Evolutionary conservation across 768 basidiomycete species (phyloP), one percentile per base, ranked within the genome.

Genomic region (Termitomyces sp.): DNA sequence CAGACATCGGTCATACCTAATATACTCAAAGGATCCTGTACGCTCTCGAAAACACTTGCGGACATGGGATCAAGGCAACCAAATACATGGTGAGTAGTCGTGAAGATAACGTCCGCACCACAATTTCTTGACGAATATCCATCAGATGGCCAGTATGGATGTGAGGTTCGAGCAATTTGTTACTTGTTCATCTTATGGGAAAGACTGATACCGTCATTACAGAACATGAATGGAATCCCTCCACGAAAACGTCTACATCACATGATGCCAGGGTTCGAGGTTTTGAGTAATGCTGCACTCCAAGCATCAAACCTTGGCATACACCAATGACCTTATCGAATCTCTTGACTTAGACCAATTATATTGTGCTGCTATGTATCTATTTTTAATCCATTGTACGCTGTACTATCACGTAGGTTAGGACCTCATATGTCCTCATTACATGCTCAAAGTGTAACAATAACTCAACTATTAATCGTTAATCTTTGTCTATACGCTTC

Each of bases 171-270:
- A 49, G 41, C 60, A 50, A 57, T 58, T n/a, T 63, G 59, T 56
- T 61, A 22, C 47, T 44, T 51, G 42, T 45, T 58, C 54, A 51
- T n/a, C 48, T 53, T 53, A 41, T 45, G 59, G 51, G 58, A 64
- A 57, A 66, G 50, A 58, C 57, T 59, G 41, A 60, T 51, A 59
- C 59, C 37, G 6, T 52, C 58, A 26, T 43, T 71, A 46, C 73
- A 82, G 70, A 81, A 83, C 59, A 72, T 83, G 59, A 67, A 79
- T 56, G 74, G 72, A 41, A 64, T 83, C 42, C 80, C 78, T 45
- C 82, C 84, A 17, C 76, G 85, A 64, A 86, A 87, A 69, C 80
- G 85, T 53, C 70, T 78, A 21, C 85, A 86, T 67, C 83, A 85
- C 65, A 79, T 85, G 75, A 81, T 84, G 69, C 74, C 77, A 46